These are phyloP conservation scores for Benincasa hispida DNA, from an alignment of 306 rosid genomes.

Conservation along the genomic window DNA sequence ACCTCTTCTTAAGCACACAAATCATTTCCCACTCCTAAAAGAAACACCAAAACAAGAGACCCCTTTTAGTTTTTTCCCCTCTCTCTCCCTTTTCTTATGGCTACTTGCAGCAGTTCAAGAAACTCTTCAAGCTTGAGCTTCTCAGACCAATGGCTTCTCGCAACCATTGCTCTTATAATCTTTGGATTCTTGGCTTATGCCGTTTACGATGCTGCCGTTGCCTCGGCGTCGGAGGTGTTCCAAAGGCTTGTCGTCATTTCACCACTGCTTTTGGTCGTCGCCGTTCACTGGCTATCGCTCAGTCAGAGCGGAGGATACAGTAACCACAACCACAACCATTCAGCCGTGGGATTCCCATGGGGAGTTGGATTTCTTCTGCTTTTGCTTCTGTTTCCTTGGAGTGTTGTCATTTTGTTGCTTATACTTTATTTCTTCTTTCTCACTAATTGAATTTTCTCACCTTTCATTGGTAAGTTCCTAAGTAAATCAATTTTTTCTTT, in stretches of 20 bases:
- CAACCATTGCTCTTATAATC: neutral
- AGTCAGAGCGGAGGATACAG: neutral
- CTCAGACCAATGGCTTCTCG: constrained; percentile 5
- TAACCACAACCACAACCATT: neutral
- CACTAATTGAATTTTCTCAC: neutral
- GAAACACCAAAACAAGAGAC: neutral
- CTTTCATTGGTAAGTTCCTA: neutral
- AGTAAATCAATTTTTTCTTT: too few relatives aligned
- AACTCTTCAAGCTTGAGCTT: neutral
- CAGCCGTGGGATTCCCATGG: constrained; percentile 1
- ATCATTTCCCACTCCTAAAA: neutral
- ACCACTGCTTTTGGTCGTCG: neutral
- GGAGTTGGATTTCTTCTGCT: neutral
- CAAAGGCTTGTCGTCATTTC: neutral
- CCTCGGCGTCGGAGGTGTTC: neutral
- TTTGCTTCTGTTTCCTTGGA: constrained; percentile 1
- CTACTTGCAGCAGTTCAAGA: neutral
- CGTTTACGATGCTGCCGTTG: neutral
- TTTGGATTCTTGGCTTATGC: neutral
- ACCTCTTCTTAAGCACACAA: neutral
- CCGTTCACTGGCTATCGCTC: constrained; percentile 1
- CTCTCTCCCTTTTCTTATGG: neutral
- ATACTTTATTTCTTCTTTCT: neutral
- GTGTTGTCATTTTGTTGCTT: neutral
- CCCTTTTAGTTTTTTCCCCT: neutral